Conservation (phyloP, 805 yeast genomes). For the Pichia sporocuriosa region DNA sequence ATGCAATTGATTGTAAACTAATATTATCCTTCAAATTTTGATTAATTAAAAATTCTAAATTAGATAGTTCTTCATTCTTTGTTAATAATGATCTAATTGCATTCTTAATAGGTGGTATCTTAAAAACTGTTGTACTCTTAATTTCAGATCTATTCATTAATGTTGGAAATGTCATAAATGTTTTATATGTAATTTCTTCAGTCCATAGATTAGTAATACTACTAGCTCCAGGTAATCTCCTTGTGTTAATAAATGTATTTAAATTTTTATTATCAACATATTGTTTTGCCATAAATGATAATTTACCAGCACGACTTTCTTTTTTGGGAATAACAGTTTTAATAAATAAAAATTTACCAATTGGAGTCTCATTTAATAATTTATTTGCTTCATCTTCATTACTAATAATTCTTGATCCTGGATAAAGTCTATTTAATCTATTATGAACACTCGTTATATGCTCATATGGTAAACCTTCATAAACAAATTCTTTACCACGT, state of each 20-base stretch:
- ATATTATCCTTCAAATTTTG: conserved; percentile 33
- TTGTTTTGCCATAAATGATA: conserved; percentile 58
- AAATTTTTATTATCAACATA: conserved; percentile 72
- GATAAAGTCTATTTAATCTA: conserved; percentile 64
- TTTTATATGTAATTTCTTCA: conserved; percentile 75
- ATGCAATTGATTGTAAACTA: conserved; percentile 18
- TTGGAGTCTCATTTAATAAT: conserved; percentile 43
- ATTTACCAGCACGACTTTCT: conserved; percentile 34
- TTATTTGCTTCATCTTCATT: conserved; percentile 47
- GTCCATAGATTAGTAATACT: conserved; percentile 79
- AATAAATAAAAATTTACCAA: conserved; percentile 71
- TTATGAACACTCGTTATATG: conserved; percentile 79
- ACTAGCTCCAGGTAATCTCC: conserved; percentile 67
- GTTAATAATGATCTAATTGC: conserved; percentile 61
- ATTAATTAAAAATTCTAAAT: conserved; percentile 55
- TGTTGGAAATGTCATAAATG: conserved; percentile 75
- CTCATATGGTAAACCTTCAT: conserved; percentile 83
- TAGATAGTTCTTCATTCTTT: conserved; percentile 68
- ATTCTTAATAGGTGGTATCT: conserved; percentile 77
- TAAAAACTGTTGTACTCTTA: conserved; percentile 38
- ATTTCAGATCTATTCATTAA: conserved; percentile 81
- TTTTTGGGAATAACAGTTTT: conserved; percentile 64
- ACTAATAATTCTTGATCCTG: conserved; percentile 70
- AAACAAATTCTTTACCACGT: conserved; percentile 70
- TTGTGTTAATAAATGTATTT: conserved; percentile 59